These are phyloP conservation scores for Spathaspora gorwiae DNA, from an alignment of 805 yeast genomes.

Conservation along the genomic window DNA sequence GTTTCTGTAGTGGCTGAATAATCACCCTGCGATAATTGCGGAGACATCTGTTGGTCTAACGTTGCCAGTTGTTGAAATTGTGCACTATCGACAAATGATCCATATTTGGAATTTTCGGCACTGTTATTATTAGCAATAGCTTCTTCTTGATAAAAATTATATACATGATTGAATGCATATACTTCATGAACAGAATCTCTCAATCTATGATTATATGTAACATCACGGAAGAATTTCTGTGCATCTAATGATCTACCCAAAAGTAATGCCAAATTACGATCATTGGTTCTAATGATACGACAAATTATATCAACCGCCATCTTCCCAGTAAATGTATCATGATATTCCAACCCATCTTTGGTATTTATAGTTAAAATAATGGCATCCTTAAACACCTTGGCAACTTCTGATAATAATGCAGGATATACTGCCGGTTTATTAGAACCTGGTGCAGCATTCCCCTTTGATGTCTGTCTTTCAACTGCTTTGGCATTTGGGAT, in stretches of 20 bases:
- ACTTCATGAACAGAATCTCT: slow-evolving; percentile 86
- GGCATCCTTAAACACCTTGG: slow-evolving; percentile 66
- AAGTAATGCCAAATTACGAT: slow-evolving; percentile 81
- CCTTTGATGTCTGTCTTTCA: neutral
- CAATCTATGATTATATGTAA: slow-evolving; percentile 87
- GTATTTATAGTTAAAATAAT: slow-evolving; percentile 71
- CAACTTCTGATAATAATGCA: slow-evolving; percentile 82
- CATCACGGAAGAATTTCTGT: slow-evolving; percentile 91
- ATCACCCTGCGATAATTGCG: neutral
- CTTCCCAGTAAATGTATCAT: slow-evolving; percentile 89
- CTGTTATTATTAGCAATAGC: slow-evolving; percentile 11
- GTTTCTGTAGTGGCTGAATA: neutral
- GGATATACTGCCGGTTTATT: slow-evolving; percentile 77
- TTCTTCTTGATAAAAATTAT: slow-evolving; percentile 38
- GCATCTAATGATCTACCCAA: slow-evolving; percentile 92
- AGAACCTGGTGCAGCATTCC: neutral
- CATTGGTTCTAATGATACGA: slow-evolving; percentile 80
- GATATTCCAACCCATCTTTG: slow-evolving; percentile 86
- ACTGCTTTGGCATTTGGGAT: slow-evolving; percentile 25
- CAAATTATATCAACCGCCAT: slow-evolving; percentile 93
- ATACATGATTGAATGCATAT: slow-evolving; percentile 70
- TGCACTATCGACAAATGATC: slow-evolving; percentile 20
- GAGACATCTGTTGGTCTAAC: neutral
- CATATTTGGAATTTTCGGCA: slow-evolving; percentile 23
- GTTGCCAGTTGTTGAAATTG: slow-evolving; percentile 3